Base-by-base conservation (phyloP, 305 asterid genomes). In the Lippia alba region DNA sequence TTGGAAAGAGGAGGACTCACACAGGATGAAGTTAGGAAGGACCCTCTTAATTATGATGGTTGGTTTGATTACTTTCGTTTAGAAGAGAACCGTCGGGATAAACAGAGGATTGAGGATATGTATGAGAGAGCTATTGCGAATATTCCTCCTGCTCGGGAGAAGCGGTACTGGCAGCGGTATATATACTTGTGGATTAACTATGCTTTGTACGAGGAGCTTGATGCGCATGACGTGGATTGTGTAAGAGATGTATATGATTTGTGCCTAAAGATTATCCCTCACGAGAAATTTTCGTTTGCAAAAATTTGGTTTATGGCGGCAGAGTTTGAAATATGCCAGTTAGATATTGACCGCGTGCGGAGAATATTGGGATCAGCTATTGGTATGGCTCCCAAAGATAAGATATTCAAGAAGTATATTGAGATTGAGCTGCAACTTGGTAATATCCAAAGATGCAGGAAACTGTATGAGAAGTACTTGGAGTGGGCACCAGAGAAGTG, bases 301-400 rank as follows among this genome's bases (percentile, higher is more conserved):
- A 91, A 91, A 80, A 80, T 91, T 55, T 91, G 96, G 95, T 72
- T 89, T 74, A 79, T 91, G 87, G 92, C 95, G 14, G 95, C 95
- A 3, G 90, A 91, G 79, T 89, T 89, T 36, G 97, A 91, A 76
- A 86, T 91, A 40, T 90, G 96, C 12, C 95, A 89, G 62, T 67
- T 85, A 71, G 71, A 87, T 79, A 84, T 91, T 66, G 89, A 86
- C 56, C 90, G 88, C 36, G 97, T 97, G 6, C 84, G 96, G 1
- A 68, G 73, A 61, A 87, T 84, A 61, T 88, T 94, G 79, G 99
- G 99, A 57, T 77, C 85, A 18, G 99, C 97, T 14, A 86, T 91
- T 78, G 99, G 97, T 66, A 88, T 45, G 90, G 90, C 97, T 79
- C 96, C 97, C 62, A 94, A 94, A 79, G 99, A 94, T 80, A 94